Evolutionary conservation across 2,329 filamentous ascomycete genomes (phyloP).

Genomic region (Diaporthe longicolla): DNA sequence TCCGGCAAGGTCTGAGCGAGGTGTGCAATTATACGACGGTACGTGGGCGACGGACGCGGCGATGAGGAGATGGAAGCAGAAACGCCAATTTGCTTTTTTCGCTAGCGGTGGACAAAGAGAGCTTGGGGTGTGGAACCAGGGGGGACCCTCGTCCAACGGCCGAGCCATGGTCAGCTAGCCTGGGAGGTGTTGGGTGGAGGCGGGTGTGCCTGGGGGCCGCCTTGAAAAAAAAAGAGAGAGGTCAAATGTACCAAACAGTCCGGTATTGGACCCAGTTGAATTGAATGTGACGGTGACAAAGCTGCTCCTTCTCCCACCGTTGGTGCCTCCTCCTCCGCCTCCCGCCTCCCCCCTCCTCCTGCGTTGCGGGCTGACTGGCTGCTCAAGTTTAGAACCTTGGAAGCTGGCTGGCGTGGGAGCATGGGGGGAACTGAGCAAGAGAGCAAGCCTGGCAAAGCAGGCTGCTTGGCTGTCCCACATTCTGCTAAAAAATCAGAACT

Average conservation of each 20-base stretch:
- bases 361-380: background rate
- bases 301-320: background rate
- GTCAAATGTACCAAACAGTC: background rate
- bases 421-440: background rate
- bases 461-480: constrained; percentile 11
- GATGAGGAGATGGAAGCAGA: constrained; percentile 22
- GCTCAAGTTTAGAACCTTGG: constrained; percentile 10
- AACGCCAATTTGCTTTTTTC: constrained; percentile 28
- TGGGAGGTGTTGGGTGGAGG: background rate
- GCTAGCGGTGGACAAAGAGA: constrained; percentile 25
- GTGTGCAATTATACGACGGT: constrained; percentile 23
- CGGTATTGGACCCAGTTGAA: background rate
- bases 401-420: background rate
- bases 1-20: constrained; percentile 22
- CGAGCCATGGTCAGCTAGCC: constrained; percentile 29
- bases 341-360: background rate
- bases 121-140: constrained; percentile 26
- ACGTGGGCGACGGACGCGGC: constrained; percentile 1
- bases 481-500: constrained; percentile 14
- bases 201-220: constrained; percentile 2
- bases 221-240: background rate
- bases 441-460: too few species aligned
- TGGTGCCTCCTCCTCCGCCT: background rate
- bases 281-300: constrained; percentile 26
- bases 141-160: constrained; percentile 22